These are phyloP conservation scores for Aspergillus versicolor DNA, from an alignment of 2,329 filamentous ascomycete genomes.

Conservation along the genomic window DNA sequence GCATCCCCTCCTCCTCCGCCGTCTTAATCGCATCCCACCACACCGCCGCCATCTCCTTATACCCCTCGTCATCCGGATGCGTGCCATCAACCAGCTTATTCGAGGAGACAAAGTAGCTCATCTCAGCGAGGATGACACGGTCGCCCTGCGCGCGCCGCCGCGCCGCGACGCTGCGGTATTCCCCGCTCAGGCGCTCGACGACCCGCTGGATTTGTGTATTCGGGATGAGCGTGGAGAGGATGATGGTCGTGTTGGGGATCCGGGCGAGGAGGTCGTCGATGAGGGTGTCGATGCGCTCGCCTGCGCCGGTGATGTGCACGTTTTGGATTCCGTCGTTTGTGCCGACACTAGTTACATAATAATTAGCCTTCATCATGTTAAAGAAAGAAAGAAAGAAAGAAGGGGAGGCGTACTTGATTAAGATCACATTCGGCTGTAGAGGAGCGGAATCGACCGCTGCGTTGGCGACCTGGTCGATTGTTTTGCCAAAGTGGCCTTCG, in stretches of 20 bases:
- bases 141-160: slow-evolving; percentile 19
- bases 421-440: slow-evolving; percentile 27
- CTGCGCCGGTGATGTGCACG: slow-evolving; percentile 16
- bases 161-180: slow-evolving; percentile 26
- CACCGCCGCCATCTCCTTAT: slow-evolving; percentile 27
- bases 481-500: slow-evolving; percentile 26
- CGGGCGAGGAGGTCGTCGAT: slow-evolving; percentile 23
- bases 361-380: too few relatives aligned
- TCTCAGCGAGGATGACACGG: slow-evolving; percentile 28
- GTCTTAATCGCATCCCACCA: slow-evolving; percentile 27
- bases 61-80: slow-evolving; percentile 25
- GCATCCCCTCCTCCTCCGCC: slow-evolving; percentile 13
- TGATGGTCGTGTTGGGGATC: slow-evolving; percentile 28
- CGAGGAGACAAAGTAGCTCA: slow-evolving; percentile 20
- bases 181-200: slow-evolving; percentile 20
- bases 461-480: slow-evolving; percentile 20
- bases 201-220: slow-evolving; percentile 11
- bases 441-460: slow-evolving; percentile 9
- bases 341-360: slow-evolving; percentile 19
- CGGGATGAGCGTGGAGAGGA: slow-evolving; percentile 35
- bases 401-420: slow-evolving; percentile 24
- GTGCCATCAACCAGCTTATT: slow-evolving; percentile 21
- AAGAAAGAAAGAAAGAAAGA: too few relatives aligned
- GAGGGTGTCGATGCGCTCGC: slow-evolving; percentile 25
- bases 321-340: slow-evolving; percentile 36